Evolutionary conservation across 768 basidiomycete genomes (phyloP).

Genomic region (Hortiboletus campestris): DNA sequence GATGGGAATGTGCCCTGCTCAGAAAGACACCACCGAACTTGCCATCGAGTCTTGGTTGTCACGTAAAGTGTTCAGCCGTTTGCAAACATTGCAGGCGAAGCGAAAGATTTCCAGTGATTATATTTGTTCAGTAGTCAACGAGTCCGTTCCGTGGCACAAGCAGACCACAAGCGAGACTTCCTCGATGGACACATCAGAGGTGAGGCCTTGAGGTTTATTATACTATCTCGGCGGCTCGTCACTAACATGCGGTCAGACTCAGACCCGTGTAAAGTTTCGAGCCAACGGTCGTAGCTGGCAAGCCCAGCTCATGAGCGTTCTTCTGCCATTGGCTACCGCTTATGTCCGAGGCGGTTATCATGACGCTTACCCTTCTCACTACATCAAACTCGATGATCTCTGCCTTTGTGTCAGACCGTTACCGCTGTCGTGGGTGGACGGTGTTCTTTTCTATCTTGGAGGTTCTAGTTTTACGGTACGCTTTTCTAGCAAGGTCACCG

Average conservation of each 20-base stretch:
- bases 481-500: neutral
- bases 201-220: too few relatives aligned
- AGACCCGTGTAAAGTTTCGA: constrained; percentile 47
- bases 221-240: too few relatives aligned
- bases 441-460: constrained; percentile 43
- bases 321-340: constrained; percentile 50
- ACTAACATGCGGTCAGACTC: too few relatives aligned
- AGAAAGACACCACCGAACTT: too few relatives aligned
- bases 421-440: constrained; percentile 47
- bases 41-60: too few relatives aligned
- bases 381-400: constrained; percentile 37
- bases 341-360: constrained; percentile 19
- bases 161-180: too few relatives aligned
- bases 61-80: too few relatives aligned
- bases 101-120: too few relatives aligned
- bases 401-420: constrained; percentile 53
- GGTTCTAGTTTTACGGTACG: constrained; percentile 52
- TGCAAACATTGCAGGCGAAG: too few relatives aligned
- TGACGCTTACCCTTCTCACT: neutral
- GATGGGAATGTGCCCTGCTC: neutral
- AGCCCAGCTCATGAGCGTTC: constrained; percentile 64
- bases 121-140: too few relatives aligned
- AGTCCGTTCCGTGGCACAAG: too few relatives aligned
- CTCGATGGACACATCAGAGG: too few relatives aligned
- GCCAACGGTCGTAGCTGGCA: constrained; percentile 65